Evolutionary conservation across 306 rosid genomes (phyloP).

Genomic region (Casuarina equisetifolia): DNA sequence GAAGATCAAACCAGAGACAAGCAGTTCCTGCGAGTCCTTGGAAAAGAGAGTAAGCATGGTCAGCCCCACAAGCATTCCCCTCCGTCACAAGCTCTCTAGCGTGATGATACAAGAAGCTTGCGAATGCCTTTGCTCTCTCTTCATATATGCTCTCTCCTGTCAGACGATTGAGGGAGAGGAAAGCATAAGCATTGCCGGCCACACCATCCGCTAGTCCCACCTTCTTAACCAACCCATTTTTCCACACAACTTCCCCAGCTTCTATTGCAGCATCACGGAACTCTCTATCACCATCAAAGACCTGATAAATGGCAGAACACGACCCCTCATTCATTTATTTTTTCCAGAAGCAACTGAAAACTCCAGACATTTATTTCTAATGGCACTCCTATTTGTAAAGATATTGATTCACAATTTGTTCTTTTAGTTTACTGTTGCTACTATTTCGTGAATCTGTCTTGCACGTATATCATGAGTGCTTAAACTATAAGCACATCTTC

Average conservation of each 20-base stretch:
- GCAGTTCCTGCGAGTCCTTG: constrained; percentile 84
- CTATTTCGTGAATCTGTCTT: background rate
- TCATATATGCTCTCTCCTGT: constrained; percentile 66
- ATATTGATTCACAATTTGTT: too few relatives aligned
- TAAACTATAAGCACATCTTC: too few relatives aligned
- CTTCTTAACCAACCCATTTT: constrained; percentile 75
- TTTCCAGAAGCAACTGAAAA: background rate
- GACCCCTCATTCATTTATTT: background rate
- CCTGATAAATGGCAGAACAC: constrained; percentile 37
- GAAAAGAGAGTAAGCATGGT: constrained; percentile 62
- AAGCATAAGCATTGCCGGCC: constrained; percentile 80
- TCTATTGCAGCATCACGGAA: constrained; percentile 90
- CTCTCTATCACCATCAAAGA: constrained; percentile 64
- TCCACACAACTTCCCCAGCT: constrained; percentile 97
- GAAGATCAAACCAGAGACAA: constrained; percentile 84
- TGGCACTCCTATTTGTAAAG: background rate
- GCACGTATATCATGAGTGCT: background rate
- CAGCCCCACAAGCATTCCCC: constrained; percentile 22
- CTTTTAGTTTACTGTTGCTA: background rate
- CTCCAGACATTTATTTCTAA: background rate
- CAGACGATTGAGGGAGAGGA: constrained; percentile 65
- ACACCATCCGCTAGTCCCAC: constrained; percentile 86
- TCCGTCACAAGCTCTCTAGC: constrained; percentile 29
- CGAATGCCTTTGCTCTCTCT: constrained; percentile 81
- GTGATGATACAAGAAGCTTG: constrained; percentile 60